Evolutionary conservation across 2,329 filamentous ascomycete genomes (phyloP), one percentile per base, ranked within the genome.

Genomic region (Cladosporium oxysporum): DNA sequence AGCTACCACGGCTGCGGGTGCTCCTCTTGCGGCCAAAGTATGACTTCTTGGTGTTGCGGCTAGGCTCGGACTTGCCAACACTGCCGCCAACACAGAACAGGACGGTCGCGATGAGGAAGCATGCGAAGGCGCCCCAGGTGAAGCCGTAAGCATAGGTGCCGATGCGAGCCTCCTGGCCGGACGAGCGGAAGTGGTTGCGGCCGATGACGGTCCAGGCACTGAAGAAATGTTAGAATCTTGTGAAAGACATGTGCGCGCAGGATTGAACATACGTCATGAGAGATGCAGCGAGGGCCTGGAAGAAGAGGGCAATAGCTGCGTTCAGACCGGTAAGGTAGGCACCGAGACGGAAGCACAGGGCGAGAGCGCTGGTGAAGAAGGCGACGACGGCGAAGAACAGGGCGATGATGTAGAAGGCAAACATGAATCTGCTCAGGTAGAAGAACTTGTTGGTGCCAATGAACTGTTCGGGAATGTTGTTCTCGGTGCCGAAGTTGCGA

Each of bases 381-480:
- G 90, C 87, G 29, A 87, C 65, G 58, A 86, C 83, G 69, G 87
- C 86, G 77, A 96, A 95, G 83, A 97, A 88, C 44, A 97, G 85
- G 21, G 88, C 87, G 70, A 98, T 89, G 65, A 98, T 82, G 81
- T 91, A 91, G 79, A 97, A 95, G 44, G 93, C 92, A 86, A 94
- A 98, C 78, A 92, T 90, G 82, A 97, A 97, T 49, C 94, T 88
- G 81, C 92, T 96, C 76, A 95, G 84, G 80, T 93, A 92, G 81
- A 85, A 98, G 83, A 89, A 96, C 69, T 83, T 86, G 71, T 88
- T 83, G 11, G 81, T 79, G 66, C 83, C 83, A 62, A 86, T 76
- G 69, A 90, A 87, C 35, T 78, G 72, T 35, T 75, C 57, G 1
- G 87, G 87, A 1, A 89, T 78, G 66, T 84, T 84, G 1, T 73